A percentile compares a stretch with the other conserved stretches of the same genome.
Conservation (phyloP, 768 basidiomycete genomes). For the Mycena epipterygia region DNA sequence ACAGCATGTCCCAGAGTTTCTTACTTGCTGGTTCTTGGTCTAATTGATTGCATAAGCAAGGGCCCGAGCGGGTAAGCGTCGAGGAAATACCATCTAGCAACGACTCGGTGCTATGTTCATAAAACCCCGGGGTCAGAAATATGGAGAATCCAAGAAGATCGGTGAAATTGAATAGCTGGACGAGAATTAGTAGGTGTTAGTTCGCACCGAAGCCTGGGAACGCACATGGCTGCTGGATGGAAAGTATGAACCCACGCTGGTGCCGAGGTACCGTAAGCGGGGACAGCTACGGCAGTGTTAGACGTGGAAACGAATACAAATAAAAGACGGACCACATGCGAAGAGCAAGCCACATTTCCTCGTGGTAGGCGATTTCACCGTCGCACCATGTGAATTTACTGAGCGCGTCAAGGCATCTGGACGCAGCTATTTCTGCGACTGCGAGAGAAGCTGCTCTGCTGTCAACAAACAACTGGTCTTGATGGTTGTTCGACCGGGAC, state of each 20-base stretch:
- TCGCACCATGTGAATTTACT: constrained; percentile 80
- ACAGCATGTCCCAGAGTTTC: constrained; percentile 80
- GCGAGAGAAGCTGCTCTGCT: constrained; percentile 63
- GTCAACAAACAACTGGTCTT: constrained; percentile 38
- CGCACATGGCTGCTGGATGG: constrained; percentile 76
- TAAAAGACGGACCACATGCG: constrained; percentile 66
- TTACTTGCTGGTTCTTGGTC: constrained; percentile 66
- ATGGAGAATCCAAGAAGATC: constrained; percentile 75
- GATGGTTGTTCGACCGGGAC: constrained; percentile 38
- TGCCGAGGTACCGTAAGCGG: constrained; percentile 71
- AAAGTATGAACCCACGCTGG: constrained; percentile 71
- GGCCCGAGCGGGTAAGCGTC: neutral
- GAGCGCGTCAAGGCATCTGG: constrained; percentile 71
- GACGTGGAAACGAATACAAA: neutral
- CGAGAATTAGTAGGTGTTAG: constrained; percentile 2
- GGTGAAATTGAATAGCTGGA: constrained; percentile 77
- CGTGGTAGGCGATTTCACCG: constrained; percentile 73
- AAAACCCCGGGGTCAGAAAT: constrained; percentile 72
- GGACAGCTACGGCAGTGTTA: constrained; percentile 65
- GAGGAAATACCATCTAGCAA: constrained; percentile 66
- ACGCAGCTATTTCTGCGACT: constrained; percentile 62
- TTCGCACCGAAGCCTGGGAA: constrained; percentile 25
- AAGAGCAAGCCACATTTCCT: constrained; percentile 86
- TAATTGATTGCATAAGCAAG: constrained; percentile 34
- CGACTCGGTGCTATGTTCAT: constrained; percentile 69